Percentiles rank a stretch among this genome's conserved stretches.
Evolutionary conservation across 371 early-diverging fungal genomes (phyloP).

Genomic region (Circinella umbellata): DNA sequence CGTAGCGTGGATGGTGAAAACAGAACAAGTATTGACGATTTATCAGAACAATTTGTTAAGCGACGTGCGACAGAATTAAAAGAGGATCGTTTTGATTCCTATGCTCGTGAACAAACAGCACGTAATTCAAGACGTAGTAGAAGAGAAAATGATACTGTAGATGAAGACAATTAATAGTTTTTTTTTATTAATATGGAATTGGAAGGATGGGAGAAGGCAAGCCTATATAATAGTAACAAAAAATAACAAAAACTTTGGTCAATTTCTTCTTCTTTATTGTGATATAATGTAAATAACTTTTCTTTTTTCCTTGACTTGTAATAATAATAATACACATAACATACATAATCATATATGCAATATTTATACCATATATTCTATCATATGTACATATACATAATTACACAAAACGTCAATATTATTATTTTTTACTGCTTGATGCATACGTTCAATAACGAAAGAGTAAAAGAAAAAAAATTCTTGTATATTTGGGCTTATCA

Average conservation of each 20-base stretch:
- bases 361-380: not conserved
- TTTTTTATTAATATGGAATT: not conserved
- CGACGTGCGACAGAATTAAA: conserved; percentile 23
- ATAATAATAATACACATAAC: not conserved
- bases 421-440: not conserved
- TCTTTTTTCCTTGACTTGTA: not conserved
- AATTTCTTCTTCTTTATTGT: not conserved
- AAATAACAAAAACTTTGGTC: not conserved
- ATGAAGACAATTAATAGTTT: not conserved
- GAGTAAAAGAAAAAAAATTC: no score
- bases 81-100: conserved; percentile 16
- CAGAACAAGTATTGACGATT: conserved; percentile 10
- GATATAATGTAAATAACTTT: not conserved
- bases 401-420: not conserved
- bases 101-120: conserved; percentile 21
- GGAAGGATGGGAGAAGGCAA: not conserved
- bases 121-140: not conserved
- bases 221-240: no score
- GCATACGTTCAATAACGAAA: no score
- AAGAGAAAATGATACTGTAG: not conserved
- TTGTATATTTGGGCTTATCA: no score
- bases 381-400: not conserved
- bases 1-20: conserved; percentile 10
- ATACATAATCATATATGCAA: no score
- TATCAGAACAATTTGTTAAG: conserved; percentile 28